A percentile compares a stretch with the other conserved stretches of the same genome.
These are phyloP conservation scores for Apiospora kogelbergensis DNA, from an alignment of 2,329 filamentous ascomycete genomes.

Conservation along the genomic window DNA sequence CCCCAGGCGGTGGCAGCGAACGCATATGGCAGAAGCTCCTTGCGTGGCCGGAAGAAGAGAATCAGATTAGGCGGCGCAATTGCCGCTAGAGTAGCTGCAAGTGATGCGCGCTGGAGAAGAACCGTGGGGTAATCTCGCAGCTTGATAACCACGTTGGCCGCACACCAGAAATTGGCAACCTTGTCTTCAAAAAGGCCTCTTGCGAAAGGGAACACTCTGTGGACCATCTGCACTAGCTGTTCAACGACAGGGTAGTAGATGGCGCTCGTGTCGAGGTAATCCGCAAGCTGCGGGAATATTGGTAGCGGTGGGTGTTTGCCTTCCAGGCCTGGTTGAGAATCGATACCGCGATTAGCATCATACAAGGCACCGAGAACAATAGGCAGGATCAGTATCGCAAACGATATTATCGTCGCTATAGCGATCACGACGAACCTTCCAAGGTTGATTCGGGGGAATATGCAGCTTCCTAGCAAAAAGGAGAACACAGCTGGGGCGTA, in stretches of 20 bases:
- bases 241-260: conserved; percentile 74
- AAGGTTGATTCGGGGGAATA: conserved; percentile 71
- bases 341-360: conserved; percentile 64
- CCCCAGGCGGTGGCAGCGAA: conserved; percentile 88
- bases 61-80: conserved; percentile 79
- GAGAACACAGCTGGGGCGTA: conserved; percentile 93
- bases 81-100: conserved; percentile 71
- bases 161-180: conserved; percentile 98
- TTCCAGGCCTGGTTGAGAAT: conserved; percentile 55
- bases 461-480: conserved; percentile 82
- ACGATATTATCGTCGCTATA: conserved; percentile 69
- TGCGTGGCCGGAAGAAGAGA: conserved; percentile 76
- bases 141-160: conserved; percentile 86
- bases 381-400: conserved; percentile 73
- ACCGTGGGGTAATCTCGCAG: conserved; percentile 71
- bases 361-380: conserved; percentile 71
- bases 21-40: conserved; percentile 74
- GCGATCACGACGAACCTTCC: conserved; percentile 73
- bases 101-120: conserved; percentile 73
- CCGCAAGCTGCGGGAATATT: conserved; percentile 56
- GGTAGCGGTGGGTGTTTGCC: conserved; percentile 63
- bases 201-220: conserved; percentile 94
- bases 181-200: conserved; percentile 98
- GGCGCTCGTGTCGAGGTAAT: conserved; percentile 62
- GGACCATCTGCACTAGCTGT: conserved; percentile 79